Evolutionary conservation across 2,329 filamentous ascomycete species (phyloP).

Genomic region (Cladosporium sp.): DNA sequence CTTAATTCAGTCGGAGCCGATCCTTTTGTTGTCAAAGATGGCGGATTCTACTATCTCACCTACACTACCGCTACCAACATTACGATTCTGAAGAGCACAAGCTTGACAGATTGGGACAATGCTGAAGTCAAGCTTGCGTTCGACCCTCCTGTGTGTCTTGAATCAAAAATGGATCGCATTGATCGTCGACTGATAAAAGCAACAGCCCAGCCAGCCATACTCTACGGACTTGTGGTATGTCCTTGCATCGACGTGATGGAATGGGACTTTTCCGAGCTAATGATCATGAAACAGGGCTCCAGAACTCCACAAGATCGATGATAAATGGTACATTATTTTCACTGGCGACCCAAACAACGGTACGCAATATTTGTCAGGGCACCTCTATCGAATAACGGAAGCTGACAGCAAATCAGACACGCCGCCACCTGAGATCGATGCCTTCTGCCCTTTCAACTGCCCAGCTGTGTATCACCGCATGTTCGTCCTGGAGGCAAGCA

Average conservation of each 20-base stretch:
- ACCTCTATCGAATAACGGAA: not conserved
- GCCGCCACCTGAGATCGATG: slow-evolving; percentile 43
- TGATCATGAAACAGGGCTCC: slow-evolving; percentile 15
- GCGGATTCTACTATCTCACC: slow-evolving; percentile 40
- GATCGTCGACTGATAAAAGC: not conserved
- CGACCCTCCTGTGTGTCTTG: slow-evolving; percentile 29
- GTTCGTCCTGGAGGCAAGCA: slow-evolving; percentile 43
- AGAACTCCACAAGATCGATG: slow-evolving; percentile 43
- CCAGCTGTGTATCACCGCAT: slow-evolving; percentile 48
- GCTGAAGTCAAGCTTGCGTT: slow-evolving; percentile 41
- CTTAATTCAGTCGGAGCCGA: slow-evolving; percentile 38
- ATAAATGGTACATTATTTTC: slow-evolving; percentile 48
- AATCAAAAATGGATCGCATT: not conserved
- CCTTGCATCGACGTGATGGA: not conserved
- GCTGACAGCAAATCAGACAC: slow-evolving; percentile 26
- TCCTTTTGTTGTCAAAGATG: slow-evolving; percentile 40
- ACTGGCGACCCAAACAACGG: slow-evolving; percentile 42
- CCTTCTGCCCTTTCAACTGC: slow-evolving; percentile 44
- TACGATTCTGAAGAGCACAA: slow-evolving; percentile 36
- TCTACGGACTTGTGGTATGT: slow-evolving; percentile 41
- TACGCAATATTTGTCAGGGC: not conserved
- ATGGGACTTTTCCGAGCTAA: too few species aligned
- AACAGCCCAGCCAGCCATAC: slow-evolving; percentile 34
- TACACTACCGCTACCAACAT: slow-evolving; percentile 41
- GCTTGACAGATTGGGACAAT: slow-evolving; percentile 39